Evolutionary conservation across 106 monocot species (phyloP).

Genomic region (Phalaenopsis equestris): DNA sequence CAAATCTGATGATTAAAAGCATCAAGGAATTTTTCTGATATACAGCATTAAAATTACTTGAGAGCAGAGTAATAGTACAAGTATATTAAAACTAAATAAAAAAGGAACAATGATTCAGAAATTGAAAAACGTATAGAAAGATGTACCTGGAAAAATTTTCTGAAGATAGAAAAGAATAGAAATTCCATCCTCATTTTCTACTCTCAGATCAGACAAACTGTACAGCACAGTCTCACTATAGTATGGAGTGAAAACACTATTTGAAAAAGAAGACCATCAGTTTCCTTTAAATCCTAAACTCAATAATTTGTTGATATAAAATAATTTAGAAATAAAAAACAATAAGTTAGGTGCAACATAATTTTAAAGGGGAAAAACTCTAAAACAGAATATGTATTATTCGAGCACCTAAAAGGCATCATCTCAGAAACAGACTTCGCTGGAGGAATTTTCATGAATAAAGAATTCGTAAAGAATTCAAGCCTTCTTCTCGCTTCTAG

Average conservation of each 20-base stretch:
- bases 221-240: constrained; percentile 96
- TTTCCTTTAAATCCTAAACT: not conserved
- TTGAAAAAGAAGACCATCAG: constrained; percentile 10
- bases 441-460: constrained; percentile 91
- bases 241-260: constrained; percentile 97
- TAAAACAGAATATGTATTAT: not conserved
- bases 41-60: not conserved
- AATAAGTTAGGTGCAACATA: not conserved
- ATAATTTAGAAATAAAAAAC: not conserved
- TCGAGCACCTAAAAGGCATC: constrained; percentile 79
- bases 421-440: constrained; percentile 86
- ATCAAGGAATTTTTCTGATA: not conserved
- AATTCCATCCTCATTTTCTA: constrained; percentile 96
- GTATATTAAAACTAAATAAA: not conserved
- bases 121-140: not conserved
- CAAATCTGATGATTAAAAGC: not conserved
- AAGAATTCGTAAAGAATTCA: constrained; percentile 89
- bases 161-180: constrained; percentile 97
- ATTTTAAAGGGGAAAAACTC: not conserved
- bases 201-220: constrained; percentile 61
- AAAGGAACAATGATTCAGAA: not conserved
- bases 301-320: not conserved
- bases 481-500: constrained; percentile 90
- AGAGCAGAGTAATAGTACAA: not conserved
- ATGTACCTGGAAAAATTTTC: constrained; percentile 92